Base-by-base conservation (phyloP, 2,329 filamentous ascomycete genomes). In the Coniochaeta sp. region DNA sequence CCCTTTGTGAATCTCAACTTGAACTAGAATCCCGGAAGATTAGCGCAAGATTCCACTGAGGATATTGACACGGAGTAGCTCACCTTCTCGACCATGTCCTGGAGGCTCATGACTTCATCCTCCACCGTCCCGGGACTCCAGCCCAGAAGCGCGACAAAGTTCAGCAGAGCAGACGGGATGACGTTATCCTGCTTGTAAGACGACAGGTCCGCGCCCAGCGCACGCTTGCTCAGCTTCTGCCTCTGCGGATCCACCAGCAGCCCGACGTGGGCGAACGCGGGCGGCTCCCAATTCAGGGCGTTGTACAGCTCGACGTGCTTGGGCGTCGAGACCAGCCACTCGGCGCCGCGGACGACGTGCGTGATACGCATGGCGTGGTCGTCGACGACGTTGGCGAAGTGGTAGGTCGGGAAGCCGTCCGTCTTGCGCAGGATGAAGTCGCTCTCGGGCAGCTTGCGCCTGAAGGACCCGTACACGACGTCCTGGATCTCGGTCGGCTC, bases 321-420 rank as follows among this genome's bases (percentile, higher is more conserved):
- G 0, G 93, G 92, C 0, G 95, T 98, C 0, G 93, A 96, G 36
- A 93, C 86, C 76, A 99, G 89, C 95, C 95, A 99, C 82, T 99
- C 95, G 28, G 89, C 88, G 58, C 93, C 95, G 47, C 95, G 87
- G 61, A 99, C 90, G 16, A 99, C 95, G 73, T 98, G 93, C 0
- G 93, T 97, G 65, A 99, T 96, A 62, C 90, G 78, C 95, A 99
- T 99, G 62, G 89, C 79, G 72, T 97, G 91, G 69, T 99, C 95
- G 70, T 99, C 95, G 4, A 99, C 88, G 9, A 99, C 93, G 69
- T 98, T 99, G 4, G 95, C 95, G 62, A 99, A 88, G 73, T 99
- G 95, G 70, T 99, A 99, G 0, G 96, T 99, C 0, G 95, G 95
- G 64, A 89, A 89, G 0, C 92, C 93, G 71, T 99, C 95, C 0